A percentile compares a stretch with the other conserved stretches of the same genome.
phyloP scores from a whole-genome alignment of 345 rosid species.

The Excoecaria cochinchinensis region DNA sequence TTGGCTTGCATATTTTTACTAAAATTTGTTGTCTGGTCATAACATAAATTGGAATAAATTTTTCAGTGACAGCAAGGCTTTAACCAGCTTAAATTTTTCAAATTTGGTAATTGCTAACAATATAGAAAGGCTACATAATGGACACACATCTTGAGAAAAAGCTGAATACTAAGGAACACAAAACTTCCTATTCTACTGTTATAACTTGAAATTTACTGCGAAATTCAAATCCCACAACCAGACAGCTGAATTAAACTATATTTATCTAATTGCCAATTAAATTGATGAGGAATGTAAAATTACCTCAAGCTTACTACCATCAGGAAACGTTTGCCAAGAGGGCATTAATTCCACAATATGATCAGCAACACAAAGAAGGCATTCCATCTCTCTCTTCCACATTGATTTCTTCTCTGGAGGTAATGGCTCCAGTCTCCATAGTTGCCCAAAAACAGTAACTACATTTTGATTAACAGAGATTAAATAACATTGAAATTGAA shows the following conservation, averaged over 20 bases:
- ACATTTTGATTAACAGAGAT: slow-evolving; percentile 5
- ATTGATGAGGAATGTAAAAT: neutral
- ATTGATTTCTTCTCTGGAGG: slow-evolving; percentile 78
- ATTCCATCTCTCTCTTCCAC: slow-evolving; percentile 98
- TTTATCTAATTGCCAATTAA: neutral
- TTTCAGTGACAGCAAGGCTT: neutral
- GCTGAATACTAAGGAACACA: neutral
- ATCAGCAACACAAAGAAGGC: slow-evolving; percentile 88
- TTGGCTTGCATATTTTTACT: neutral
- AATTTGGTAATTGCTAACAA: neutral
- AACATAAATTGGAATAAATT: neutral
- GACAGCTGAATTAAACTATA: neutral
- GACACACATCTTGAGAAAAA: neutral
- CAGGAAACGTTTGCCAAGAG: slow-evolving; percentile 93
- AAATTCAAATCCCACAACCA: neutral
- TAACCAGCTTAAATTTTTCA: neutral
- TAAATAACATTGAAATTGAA: slow-evolving; percentile 4
- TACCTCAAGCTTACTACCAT: slow-evolving; percentile 96
- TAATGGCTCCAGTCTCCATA: slow-evolving; percentile 92
- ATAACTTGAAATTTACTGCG: neutral
- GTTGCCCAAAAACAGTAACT: slow-evolving; percentile 93
- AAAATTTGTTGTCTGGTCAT: neutral
- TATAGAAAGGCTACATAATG: neutral
- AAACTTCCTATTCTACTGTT: neutral
- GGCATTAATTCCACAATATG: slow-evolving; percentile 95